Base-by-base conservation (phyloP, 305 asterid species). In the Coffea humblotiana region DNA sequence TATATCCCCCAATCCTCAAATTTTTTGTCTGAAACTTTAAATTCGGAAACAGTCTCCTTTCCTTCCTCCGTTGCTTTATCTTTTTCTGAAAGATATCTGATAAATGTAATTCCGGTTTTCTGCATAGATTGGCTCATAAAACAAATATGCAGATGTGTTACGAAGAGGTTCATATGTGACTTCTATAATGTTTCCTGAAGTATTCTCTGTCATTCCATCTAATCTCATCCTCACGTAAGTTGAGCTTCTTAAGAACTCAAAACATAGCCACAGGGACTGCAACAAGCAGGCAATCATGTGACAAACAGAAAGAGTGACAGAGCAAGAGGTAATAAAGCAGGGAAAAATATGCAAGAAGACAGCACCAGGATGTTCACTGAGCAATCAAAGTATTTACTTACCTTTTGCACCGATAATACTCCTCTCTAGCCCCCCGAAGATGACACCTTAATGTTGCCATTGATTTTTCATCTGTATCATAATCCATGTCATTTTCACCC, bases 401-500 rank as follows among this genome's bases (percentile, higher is more conserved):
- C 99, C 99, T 96, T 91, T 91, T 94, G 88, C 93, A 93, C 74
- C 98, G 92, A 81, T 92, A 96, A 75, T 96, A 96, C 88, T 96
- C 98, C 87, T 94, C 99, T 43, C 95, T 94, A 81, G 99, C 99
- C 76, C 89, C 87, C 75, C 98, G 90, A 75, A 96, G 95, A 91
- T 94, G 93, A 78, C 98, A 92, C 88, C 98, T 93, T 71, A 96
- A 94, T 63, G 97, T 88, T 80, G 99, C 98, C 99, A 96, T 96
- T 69, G 99, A 96, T 88, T 96, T 96, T 86, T 94, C 98, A 85
- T 96, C 99, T 68, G 99, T 90, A 85, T 94, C 99, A 79, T 96
- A 96, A 83, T 96, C 99, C 98, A 96, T 92, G 86, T 96, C 98
- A 89, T 92, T 92, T 88, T 96, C 99, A 78, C 99, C 99, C 86